Conservation (phyloP, 1,284 basidiomycete species). For the Uromyces viciae-fabae region DNA sequence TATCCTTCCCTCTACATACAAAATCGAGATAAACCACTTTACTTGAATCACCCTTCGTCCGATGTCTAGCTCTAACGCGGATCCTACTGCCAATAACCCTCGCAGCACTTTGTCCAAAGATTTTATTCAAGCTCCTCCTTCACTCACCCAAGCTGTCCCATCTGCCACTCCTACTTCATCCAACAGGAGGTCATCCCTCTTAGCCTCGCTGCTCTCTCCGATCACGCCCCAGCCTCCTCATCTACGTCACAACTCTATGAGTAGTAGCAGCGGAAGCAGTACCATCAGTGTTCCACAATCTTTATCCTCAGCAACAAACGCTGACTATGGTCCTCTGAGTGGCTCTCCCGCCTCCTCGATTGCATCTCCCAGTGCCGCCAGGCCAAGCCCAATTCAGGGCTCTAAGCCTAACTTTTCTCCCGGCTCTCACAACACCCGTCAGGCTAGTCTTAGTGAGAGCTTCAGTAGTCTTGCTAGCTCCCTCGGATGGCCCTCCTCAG, state of each 20-base stretch:
- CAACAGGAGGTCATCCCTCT: no score
- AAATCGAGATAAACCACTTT: no score
- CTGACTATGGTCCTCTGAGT: not conserved
- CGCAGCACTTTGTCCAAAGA: no score
- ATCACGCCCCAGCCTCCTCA: not conserved
- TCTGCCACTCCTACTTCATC: no score
- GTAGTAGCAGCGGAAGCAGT: not conserved
- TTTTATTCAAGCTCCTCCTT: no score
- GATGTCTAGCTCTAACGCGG: no score
- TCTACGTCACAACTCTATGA: not conserved
- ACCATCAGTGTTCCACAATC: not conserved
- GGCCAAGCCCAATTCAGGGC: not conserved
- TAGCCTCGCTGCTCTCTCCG: not conserved
- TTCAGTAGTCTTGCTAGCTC: not conserved
- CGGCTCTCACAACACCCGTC: not conserved
- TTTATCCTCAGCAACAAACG: not conserved
- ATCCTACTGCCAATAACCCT: no score
- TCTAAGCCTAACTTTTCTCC: not conserved
- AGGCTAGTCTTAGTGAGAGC: not conserved
- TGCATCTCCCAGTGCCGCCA: not conserved
- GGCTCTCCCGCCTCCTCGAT: not conserved
- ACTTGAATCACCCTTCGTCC: no score
- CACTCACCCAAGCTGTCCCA: no score
- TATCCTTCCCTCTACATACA: no score
- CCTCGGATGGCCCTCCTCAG: slow-evolving; percentile 3